Base-by-base conservation (phyloP, 1,139 yeast species). In the Candida frijolesensis region DNA sequence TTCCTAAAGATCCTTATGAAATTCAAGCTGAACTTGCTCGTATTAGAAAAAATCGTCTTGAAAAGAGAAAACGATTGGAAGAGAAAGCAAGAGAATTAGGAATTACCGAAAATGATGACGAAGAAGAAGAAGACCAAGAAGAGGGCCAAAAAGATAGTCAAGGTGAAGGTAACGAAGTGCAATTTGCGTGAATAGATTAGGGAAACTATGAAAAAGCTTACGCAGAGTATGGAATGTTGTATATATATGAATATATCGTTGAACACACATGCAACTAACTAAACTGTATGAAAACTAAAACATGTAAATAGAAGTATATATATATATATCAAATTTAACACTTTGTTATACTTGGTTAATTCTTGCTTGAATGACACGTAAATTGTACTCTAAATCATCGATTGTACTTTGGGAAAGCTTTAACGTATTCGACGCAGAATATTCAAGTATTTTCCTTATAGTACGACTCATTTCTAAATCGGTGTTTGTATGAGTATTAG, bases 1-100 rank as follows among this genome's bases (percentile, higher is more conserved):
- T 92, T 37, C 98, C 97, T 2, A 92, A 90, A 64, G 97, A 91
- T 64, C 92, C 92, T 9, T 89, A 87, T 60, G 97, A 92, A 64
- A 89, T 91, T 56, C 87, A 89, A 62, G 94, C 96, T 0, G 98
- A 92, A 66, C 75, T 91, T 44, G 96, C 96, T 16, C 80, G 97
- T 63, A 87, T 91, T 78, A 83, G 84, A 65, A 79, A 83, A 57
- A 96, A 85, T 48, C 78, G 94, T 53, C 63, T 80, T 8, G 96
- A 86, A 59, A 87, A 86, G 71, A 79, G 96, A 64, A 72, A 78
- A 58, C 77, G 87, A 54, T 74, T 91, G 52, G 96, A 90, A 63
- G 89, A 82, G 51, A 85, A 76, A 67, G 87, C 95, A 10, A 77
- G 67, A 48, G 84, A 80, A 58, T 76, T 87, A 59, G 96, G 96